A percentile compares a stretch with the other conserved stretches of the same genome.
phyloP scores from a whole-genome alignment of 2,329 filamentous ascomycete genomes.

The Fusarium agapanthi region DNA sequence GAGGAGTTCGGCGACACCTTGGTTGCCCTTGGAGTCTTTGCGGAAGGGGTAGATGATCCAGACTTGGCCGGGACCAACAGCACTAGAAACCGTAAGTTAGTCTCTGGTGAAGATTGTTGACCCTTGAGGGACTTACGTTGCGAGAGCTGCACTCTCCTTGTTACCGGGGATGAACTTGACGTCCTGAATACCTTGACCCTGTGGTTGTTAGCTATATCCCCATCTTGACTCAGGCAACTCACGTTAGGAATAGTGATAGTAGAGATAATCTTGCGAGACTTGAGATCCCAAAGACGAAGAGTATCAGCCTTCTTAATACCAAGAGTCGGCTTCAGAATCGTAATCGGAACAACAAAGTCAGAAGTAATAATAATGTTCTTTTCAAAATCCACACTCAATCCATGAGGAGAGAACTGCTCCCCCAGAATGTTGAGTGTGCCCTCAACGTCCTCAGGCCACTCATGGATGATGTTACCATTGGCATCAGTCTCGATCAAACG shows the following conservation, averaged over 20 bases:
- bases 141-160: conserved; percentile 64
- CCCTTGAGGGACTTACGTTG: conserved; percentile 50
- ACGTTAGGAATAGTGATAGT: conserved; percentile 69
- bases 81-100: conserved; percentile 39
- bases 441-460: conserved; percentile 67
- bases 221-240: conserved; percentile 13
- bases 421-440: conserved; percentile 64
- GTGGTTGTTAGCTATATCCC: background rate
- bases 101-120: background rate
- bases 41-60: conserved; percentile 73
- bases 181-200: conserved; percentile 68
- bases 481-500: conserved; percentile 69
- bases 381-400: conserved; percentile 65
- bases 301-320: conserved; percentile 65
- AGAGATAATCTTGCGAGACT: conserved; percentile 62
- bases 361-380: conserved; percentile 67
- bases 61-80: conserved; percentile 66
- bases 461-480: conserved; percentile 67
- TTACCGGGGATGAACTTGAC: conserved; percentile 73
- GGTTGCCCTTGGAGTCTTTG: conserved; percentile 62
- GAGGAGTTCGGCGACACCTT: conserved; percentile 65
- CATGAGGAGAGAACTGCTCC: conserved; percentile 69
- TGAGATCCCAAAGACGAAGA: conserved; percentile 66
- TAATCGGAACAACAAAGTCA: conserved; percentile 70
- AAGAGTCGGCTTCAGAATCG: conserved; percentile 66